A percentile compares a stretch with the other conserved stretches of the same genome.
phyloP scores from a whole-genome alignment of 495 filamentous ascomycete species.

The Tricharina praecox region DNA sequence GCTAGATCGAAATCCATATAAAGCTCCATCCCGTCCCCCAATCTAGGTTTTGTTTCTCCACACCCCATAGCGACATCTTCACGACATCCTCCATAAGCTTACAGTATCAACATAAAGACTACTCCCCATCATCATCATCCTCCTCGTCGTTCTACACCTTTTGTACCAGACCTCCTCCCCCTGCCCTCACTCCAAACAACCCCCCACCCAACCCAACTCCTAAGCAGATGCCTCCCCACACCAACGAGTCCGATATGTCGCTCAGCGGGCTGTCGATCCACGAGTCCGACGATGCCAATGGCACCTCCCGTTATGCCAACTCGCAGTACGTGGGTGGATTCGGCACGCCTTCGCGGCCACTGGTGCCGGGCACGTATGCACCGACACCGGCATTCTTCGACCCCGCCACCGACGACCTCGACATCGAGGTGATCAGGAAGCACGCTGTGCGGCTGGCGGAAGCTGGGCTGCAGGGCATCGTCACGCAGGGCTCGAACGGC shows the following conservation, averaged over 20 bases:
- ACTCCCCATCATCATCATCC: not conserved
- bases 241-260: conserved; percentile 3
- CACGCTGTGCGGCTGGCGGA: conserved; percentile 73
- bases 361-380: conserved; percentile 73
- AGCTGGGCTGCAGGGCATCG: conserved; percentile 62
- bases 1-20: no score
- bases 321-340: conserved; percentile 6
- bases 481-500: conserved; percentile 80
- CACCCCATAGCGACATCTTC: no score
- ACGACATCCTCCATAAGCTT: not conserved
- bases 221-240: conserved; percentile 4
- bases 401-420: conserved; percentile 62
- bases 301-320: not conserved
- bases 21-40: no score
- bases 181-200: not conserved
- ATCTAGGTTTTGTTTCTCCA: no score
- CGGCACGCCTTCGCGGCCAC: conserved; percentile 33
- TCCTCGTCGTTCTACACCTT: not conserved
- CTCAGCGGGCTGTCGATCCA: not conserved
- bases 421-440: conserved; percentile 47
- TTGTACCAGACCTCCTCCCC: not conserved
- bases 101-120: not conserved
- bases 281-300: not conserved
- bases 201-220: not conserved
- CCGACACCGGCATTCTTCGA: conserved; percentile 88